Evolutionary conservation across 352 stramenopile genomes (phyloP).

Genomic region (Globisporangium takayamanum): DNA sequence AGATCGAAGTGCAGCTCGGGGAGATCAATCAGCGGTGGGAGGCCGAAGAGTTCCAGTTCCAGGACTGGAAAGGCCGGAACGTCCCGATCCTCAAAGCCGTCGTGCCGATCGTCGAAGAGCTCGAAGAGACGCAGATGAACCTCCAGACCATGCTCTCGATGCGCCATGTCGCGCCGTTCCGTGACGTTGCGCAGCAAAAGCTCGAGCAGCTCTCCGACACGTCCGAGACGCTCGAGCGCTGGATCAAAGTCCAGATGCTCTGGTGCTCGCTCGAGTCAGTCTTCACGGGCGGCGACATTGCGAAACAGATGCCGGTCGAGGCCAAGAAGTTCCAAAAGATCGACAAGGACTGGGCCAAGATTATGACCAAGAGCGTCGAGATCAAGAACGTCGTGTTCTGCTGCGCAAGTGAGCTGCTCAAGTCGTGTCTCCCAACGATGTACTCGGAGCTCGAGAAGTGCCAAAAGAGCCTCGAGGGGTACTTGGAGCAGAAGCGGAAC

Average conservation of each 20-base stretch:
- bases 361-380: slow-evolving; percentile 92
- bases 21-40: slow-evolving; percentile 95
- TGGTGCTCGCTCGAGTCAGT: slow-evolving; percentile 98
- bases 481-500: slow-evolving; percentile 98
- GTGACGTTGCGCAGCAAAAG: slow-evolving; percentile 92
- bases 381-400: slow-evolving; percentile 91
- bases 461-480: slow-evolving; percentile 97
- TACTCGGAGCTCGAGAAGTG: slow-evolving; percentile 98
- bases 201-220: slow-evolving; percentile 94
- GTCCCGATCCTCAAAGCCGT: slow-evolving; percentile 95
- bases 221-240: slow-evolving; percentile 96
- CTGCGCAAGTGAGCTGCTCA: slow-evolving; percentile 96
- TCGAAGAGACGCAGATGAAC: slow-evolving; percentile 98
- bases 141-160: slow-evolving; percentile 98
- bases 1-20: slow-evolving; percentile 93
- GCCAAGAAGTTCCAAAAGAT: slow-evolving; percentile 98
- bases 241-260: slow-evolving; percentile 98
- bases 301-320: slow-evolving; percentile 98
- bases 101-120: slow-evolving; percentile 93
- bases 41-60: slow-evolving; percentile 94
- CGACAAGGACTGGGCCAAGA: slow-evolving; percentile 98
- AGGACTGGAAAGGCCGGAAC: slow-evolving; percentile 91
- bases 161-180: slow-evolving; percentile 95
- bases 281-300: slow-evolving; percentile 98
- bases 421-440: slow-evolving; percentile 95